A percentile compares a stretch with the other conserved stretches of the same genome.
Evolutionary conservation across 352 stramenopile genomes (phyloP).

Genomic region (Pythium vanterpoolii): DNA sequence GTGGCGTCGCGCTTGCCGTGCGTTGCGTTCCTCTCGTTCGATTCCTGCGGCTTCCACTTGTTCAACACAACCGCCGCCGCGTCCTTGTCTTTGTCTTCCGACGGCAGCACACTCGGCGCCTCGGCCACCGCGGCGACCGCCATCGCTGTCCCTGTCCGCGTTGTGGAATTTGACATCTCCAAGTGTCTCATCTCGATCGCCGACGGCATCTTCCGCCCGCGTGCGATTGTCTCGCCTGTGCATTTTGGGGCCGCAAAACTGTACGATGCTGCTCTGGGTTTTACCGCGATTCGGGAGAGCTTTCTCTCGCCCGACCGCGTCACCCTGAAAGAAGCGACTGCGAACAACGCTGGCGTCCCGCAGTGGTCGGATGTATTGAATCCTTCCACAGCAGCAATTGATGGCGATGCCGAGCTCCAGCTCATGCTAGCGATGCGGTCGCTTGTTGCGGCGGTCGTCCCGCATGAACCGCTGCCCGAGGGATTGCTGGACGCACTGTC

Average conservation of each 20-base stretch:
- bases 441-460: conserved; percentile 32
- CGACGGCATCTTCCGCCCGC: conserved; percentile 48
- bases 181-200: conserved; percentile 41
- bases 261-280: conserved; percentile 45
- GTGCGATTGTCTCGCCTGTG: conserved; percentile 38
- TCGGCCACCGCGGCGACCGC: neutral
- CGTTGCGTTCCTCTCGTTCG: conserved; percentile 33
- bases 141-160: conserved; percentile 31
- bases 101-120: neutral
- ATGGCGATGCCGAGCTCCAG: conserved; percentile 35
- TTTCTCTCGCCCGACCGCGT: conserved; percentile 50
- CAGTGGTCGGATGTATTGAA: conserved; percentile 24
- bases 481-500: conserved; percentile 31
- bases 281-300: conserved; percentile 50
- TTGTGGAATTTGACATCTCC: conserved; percentile 64
- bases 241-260: conserved; percentile 37
- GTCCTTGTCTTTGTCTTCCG: neutral
- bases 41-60: conserved; percentile 53
- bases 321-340: conserved; percentile 37
- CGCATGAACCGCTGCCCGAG: conserved; percentile 40
- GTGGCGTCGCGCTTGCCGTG: conserved; percentile 23
- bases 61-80: conserved; percentile 22
- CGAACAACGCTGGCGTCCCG: neutral
- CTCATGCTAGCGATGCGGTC: conserved; percentile 28
- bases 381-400: neutral